Conservation (phyloP, 352 stramenopile species). For the Blastocystis sp. region DNA sequence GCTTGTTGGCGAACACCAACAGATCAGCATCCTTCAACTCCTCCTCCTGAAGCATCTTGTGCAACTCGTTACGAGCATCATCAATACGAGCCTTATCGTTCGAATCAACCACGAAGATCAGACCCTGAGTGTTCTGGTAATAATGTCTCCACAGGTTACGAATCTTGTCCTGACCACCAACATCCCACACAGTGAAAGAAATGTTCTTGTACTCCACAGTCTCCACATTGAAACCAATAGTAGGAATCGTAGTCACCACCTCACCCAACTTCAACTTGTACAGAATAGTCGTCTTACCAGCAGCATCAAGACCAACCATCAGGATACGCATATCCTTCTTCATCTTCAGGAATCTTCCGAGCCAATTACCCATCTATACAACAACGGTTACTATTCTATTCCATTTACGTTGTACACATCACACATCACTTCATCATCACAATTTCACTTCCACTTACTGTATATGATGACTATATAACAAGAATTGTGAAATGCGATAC, state of each 20-base stretch:
- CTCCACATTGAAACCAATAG: conserved; percentile 95
- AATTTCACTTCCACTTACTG: conserved; percentile 23
- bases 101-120: conserved; percentile 99
- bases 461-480: conserved; percentile 2
- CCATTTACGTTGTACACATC: background rate
- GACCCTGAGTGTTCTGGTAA: conserved; percentile 97
- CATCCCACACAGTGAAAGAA: conserved; percentile 97
- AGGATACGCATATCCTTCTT: conserved; percentile 86
- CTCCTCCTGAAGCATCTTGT: conserved; percentile 96
- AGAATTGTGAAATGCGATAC: conserved; percentile 60
- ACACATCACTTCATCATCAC: conserved; percentile 7
- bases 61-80: conserved; percentile 89
- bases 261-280: conserved; percentile 88
- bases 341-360: conserved; percentile 60
- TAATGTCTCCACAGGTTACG: conserved; percentile 96
- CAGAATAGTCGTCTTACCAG: conserved; percentile 90
- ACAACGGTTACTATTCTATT: background rate
- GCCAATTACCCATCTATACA: conserved; percentile 64
- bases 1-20: conserved; percentile 98
- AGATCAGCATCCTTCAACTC: conserved; percentile 92
- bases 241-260: conserved; percentile 85
- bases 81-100: conserved; percentile 96
- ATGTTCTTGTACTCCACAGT: conserved; percentile 99
- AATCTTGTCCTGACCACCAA: conserved; percentile 96
- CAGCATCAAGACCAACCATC: conserved; percentile 89